Percentiles rank a stretch among this genome's conserved stretches.
phyloP scores from a whole-genome alignment of 768 basidiomycete genomes.

The Coprinellus aureogranulatus region DNA sequence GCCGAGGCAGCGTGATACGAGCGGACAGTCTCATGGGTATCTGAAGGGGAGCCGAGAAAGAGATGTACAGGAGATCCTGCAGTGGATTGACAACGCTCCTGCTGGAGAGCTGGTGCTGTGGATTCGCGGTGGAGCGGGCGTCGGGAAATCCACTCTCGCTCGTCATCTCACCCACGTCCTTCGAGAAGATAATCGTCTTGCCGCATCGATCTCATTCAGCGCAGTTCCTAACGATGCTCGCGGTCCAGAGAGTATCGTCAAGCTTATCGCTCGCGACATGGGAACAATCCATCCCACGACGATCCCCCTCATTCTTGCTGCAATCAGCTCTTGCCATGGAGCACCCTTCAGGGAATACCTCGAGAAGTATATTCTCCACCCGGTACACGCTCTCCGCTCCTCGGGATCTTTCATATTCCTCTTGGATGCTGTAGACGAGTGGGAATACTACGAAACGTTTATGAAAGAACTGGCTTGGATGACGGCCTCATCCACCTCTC shows the following conservation, averaged over 20 bases:
- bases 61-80: too few relatives aligned
- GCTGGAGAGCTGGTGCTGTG: background rate
- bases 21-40: too few relatives aligned
- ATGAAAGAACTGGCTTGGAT: constrained; percentile 2
- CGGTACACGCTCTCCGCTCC: background rate
- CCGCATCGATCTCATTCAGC: background rate
- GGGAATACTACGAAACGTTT: background rate
- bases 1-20: too few relatives aligned
- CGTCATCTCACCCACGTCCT: background rate
- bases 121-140: constrained; percentile 6
- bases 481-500: background rate
- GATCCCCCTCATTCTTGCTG: background rate
- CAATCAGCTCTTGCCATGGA: background rate
- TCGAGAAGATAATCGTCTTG: constrained; percentile 1
- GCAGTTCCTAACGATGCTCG: background rate
- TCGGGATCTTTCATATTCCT: constrained; percentile 1
- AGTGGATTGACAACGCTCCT: too few relatives aligned
- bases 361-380: background rate
- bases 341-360: background rate
- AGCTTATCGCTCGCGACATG: constrained; percentile 10
- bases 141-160: constrained; percentile 9
- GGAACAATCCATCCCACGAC: constrained; percentile 1
- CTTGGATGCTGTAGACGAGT: constrained; percentile 11
- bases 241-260: constrained; percentile 4
- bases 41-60: too few relatives aligned